Conservation (phyloP, 495 filamentous ascomycete genomes). For the Letharia lupina region DNA sequence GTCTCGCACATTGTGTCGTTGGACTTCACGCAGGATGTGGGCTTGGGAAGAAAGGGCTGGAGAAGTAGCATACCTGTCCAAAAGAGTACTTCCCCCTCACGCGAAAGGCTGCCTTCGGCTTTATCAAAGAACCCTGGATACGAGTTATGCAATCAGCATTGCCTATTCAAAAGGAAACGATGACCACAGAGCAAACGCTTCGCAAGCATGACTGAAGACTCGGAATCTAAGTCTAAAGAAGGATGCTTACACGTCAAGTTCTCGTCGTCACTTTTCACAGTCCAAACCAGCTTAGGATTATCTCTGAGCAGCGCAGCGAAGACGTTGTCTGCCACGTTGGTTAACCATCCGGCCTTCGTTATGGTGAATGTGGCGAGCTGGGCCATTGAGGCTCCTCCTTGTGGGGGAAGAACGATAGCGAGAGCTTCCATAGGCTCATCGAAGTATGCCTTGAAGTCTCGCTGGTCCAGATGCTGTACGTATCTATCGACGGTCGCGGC, state of each 20-base stretch:
- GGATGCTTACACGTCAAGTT: constrained; percentile 64
- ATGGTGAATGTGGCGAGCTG: constrained; percentile 91
- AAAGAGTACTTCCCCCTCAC: constrained; percentile 84
- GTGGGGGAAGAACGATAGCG: constrained; percentile 78
- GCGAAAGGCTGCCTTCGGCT: constrained; percentile 81
- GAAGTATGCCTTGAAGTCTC: constrained; percentile 86
- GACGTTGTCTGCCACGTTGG: constrained; percentile 95
- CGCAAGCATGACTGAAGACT: too few relatives aligned
- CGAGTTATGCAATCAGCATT: neutral
- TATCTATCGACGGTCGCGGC: constrained; percentile 79
- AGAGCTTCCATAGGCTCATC: constrained; percentile 95
- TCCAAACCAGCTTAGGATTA: constrained; percentile 86
- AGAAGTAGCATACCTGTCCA: constrained; percentile 56
- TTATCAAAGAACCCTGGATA: constrained; percentile 77
- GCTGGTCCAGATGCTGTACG: constrained; percentile 62
- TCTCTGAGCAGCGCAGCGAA: constrained; percentile 91
- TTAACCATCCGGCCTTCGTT: constrained; percentile 91
- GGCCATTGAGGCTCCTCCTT: constrained; percentile 46
- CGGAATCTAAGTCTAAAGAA: neutral
- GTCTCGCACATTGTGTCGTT: neutral
- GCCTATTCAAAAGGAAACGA: too few relatives aligned
- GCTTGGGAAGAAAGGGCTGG: neutral
- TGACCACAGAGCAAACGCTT: too few relatives aligned
- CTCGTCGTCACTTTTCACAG: constrained; percentile 93
- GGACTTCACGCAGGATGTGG: neutral